These are phyloP conservation scores for Linnemannia hyalina DNA, from an alignment of 192 early-diverging fungal genomes.

Conservation along the genomic window DNA sequence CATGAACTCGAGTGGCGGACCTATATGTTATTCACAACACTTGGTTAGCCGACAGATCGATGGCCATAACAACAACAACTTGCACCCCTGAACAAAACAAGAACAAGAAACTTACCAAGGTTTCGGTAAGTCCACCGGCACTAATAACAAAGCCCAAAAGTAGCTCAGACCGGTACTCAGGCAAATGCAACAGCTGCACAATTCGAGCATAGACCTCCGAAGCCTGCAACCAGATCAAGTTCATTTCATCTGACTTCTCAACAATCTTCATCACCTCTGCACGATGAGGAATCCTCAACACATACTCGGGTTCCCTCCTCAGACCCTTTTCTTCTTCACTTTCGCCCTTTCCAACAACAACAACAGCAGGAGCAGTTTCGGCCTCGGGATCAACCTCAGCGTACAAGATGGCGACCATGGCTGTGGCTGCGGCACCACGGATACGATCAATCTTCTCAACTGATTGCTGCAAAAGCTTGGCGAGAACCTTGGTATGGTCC, in stretches of 20 bases:
- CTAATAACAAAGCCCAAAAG: slow-evolving; percentile 79
- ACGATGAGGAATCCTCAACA: slow-evolving; percentile 29
- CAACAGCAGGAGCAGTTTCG: not conserved
- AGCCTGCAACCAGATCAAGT: slow-evolving; percentile 78
- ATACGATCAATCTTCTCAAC: slow-evolving; percentile 96
- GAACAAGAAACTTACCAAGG: slow-evolving; percentile 67
- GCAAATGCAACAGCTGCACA: slow-evolving; percentile 65
- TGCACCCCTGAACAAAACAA: not conserved
- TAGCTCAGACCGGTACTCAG: slow-evolving; percentile 69
- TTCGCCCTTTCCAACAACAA: too few relatives aligned
- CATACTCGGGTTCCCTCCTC: slow-evolving; percentile 13
- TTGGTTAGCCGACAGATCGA: not conserved
- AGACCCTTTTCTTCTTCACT: not conserved
- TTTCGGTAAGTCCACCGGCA: slow-evolving; percentile 85
- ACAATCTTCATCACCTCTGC: slow-evolving; percentile 21
- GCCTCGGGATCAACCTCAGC: not conserved
- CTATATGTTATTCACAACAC: slow-evolving; percentile 34
- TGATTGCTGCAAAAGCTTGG: slow-evolving; percentile 75
- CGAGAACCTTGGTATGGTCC: slow-evolving; percentile 58
- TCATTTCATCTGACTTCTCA: slow-evolving; percentile 53
- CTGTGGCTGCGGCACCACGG: slow-evolving; percentile 76
- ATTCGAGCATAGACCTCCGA: slow-evolving; percentile 74
- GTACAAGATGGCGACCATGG: slow-evolving; percentile 68
- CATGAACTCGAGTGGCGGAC: slow-evolving; percentile 75
- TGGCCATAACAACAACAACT: not conserved